phyloP scores from a whole-genome alignment of 495 filamentous ascomycete species.

The Penicillium antarcticum region DNA sequence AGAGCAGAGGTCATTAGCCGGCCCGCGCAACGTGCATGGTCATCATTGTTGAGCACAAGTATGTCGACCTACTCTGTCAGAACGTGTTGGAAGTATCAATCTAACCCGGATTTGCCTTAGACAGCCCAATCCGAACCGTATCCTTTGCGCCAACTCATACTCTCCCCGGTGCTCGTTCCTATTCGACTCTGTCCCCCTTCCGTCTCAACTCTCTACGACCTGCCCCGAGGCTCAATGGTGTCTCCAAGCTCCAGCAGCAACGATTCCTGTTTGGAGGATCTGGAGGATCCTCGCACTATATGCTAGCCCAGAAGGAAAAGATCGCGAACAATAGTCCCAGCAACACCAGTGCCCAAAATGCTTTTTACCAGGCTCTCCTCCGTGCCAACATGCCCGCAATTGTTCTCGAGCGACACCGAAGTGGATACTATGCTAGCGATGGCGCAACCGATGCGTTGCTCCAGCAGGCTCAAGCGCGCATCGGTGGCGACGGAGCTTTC shows the following conservation, averaged over 20 bases:
- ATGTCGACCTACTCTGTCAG: background rate
- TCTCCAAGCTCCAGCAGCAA: slow-evolving; percentile 35
- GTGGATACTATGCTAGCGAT: slow-evolving; percentile 78
- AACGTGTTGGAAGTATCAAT: background rate
- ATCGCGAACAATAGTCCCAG: slow-evolving; percentile 87
- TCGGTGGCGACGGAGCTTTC: slow-evolving; percentile 52
- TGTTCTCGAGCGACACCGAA: slow-evolving; percentile 82
- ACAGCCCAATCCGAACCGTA: slow-evolving; percentile 16
- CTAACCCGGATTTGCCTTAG: slow-evolving; percentile 10
- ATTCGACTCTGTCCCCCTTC: slow-evolving; percentile 36
- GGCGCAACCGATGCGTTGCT: slow-evolving; percentile 69
- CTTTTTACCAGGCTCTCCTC: slow-evolving; percentile 89
- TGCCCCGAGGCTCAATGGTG: slow-evolving; percentile 15
- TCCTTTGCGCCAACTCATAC: slow-evolving; percentile 14
- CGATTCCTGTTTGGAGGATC: slow-evolving; percentile 54
- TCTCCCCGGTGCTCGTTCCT: slow-evolving; percentile 27
- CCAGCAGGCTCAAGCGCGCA: slow-evolving; percentile 64
- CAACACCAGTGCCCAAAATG: slow-evolving; percentile 81
- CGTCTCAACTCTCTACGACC: slow-evolving; percentile 22
- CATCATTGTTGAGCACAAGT: slow-evolving; percentile 18
- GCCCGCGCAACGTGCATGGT: slow-evolving; percentile 15
- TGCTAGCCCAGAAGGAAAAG: slow-evolving; percentile 73
- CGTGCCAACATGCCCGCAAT: slow-evolving; percentile 90
- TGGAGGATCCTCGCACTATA: slow-evolving; percentile 52
- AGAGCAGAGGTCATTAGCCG: slow-evolving; percentile 13